Conservation (phyloP, 2,329 filamentous ascomycete species). For the Fusarium dlaminii region DNA sequence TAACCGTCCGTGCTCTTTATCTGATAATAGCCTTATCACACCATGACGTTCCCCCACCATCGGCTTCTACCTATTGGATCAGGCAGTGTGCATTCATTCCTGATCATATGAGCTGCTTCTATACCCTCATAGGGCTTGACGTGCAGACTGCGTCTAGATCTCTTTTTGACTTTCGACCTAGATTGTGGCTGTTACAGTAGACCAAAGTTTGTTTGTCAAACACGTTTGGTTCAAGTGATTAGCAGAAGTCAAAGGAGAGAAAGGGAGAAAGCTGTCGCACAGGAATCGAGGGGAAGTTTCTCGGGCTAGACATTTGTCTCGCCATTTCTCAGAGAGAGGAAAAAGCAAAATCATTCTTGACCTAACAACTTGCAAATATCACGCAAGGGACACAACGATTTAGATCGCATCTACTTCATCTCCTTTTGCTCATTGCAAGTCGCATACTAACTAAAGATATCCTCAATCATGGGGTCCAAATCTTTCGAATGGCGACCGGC, state of each 20-base stretch:
- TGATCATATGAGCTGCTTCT: conserved; percentile 11
- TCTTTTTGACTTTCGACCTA: conserved; percentile 12
- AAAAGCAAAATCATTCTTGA: conserved; percentile 15
- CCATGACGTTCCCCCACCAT: conserved; percentile 31
- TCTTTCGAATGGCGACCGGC: conserved; percentile 53
- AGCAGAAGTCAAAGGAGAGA: neutral
- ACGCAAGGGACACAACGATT: neutral
- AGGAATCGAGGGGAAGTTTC: conserved; percentile 29
- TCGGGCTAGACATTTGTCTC: conserved; percentile 13
- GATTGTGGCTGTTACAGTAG: conserved; percentile 7
- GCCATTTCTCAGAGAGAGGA: neutral
- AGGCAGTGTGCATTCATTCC: conserved; percentile 15
- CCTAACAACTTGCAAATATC: neutral
- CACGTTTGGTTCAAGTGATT: conserved; percentile 1
- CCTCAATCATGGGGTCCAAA: conserved; percentile 35
- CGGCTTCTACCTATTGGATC: neutral
- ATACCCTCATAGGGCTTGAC: neutral
- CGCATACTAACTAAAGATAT: neutral
- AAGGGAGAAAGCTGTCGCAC: conserved; percentile 25
- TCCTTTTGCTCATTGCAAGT: neutral
- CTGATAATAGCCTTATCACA: conserved; percentile 34
- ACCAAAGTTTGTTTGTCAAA: conserved; percentile 18
- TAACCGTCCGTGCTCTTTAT: conserved; percentile 21
- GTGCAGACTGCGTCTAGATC: neutral
- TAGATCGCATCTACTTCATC: neutral